These are phyloP conservation scores for Collybia nuda DNA, from an alignment of 768 basidiomycete genomes.

Conservation along the genomic window DNA sequence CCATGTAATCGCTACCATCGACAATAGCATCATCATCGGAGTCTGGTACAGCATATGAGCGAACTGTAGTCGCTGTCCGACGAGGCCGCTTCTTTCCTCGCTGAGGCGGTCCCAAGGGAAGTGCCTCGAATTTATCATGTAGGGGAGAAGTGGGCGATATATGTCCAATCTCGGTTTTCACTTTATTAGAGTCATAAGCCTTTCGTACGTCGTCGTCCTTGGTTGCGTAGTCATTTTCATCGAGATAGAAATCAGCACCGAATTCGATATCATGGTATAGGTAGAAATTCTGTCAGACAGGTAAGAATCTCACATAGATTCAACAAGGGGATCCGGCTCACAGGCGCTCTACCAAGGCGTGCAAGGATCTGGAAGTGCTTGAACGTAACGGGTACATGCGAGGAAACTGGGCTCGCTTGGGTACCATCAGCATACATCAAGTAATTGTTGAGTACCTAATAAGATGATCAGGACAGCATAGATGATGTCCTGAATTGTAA, in stretches of 20 bases:
- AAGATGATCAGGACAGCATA: conserved; percentile 1
- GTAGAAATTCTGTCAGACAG: conserved; percentile 40
- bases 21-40: conserved; percentile 68
- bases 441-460: conserved; percentile 50
- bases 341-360: conserved; percentile 59
- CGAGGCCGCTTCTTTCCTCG: conserved; percentile 56
- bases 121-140: conserved; percentile 11
- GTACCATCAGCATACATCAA: conserved; percentile 26
- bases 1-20: conserved; percentile 30
- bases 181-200: conserved; percentile 20
- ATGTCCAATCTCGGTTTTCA: conserved; percentile 41
- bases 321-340: conserved; percentile 31
- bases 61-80: conserved; percentile 52
- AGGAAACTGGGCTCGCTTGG: conserved; percentile 19
- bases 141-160: conserved; percentile 23
- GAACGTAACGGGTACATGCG: conserved; percentile 67
- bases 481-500: neutral
- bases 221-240: conserved; percentile 67
- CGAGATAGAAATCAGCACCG: conserved; percentile 68
- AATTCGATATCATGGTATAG: conserved; percentile 62
- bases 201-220: conserved; percentile 23
- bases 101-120: conserved; percentile 19
- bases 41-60: conserved; percentile 66
- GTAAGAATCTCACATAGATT: neutral
- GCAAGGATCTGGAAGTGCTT: conserved; percentile 79